phyloP scores from a whole-genome alignment of 2,329 filamentous ascomycete species.

The Xylariomycetidae sp. region DNA sequence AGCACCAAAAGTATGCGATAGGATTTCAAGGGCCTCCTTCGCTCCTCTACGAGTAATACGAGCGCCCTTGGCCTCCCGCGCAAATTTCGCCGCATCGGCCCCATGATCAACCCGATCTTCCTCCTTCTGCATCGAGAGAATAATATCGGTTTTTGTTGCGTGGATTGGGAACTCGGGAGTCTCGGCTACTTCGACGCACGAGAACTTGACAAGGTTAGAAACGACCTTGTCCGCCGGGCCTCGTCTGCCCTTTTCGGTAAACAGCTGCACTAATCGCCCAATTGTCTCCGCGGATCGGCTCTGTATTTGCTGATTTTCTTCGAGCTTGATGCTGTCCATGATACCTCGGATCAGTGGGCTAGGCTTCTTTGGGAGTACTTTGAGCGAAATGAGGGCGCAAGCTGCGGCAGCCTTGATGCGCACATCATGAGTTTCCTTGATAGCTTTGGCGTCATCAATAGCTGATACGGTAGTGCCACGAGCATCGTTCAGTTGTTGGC shows the following conservation, averaged over 20 bases:
- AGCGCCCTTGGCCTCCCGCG: conserved; percentile 81
- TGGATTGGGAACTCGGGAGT: conserved; percentile 93
- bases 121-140: conserved; percentile 93
- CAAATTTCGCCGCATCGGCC: conserved; percentile 83
- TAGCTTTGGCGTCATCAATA: conserved; percentile 72
- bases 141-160: conserved; percentile 69
- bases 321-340: conserved; percentile 96
- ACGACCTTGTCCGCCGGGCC: conserved; percentile 95
- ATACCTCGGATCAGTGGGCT: conserved; percentile 89
- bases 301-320: conserved; percentile 87
- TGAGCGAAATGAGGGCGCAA: conserved; percentile 83
- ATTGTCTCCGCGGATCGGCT: conserved; percentile 81
- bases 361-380: conserved; percentile 86
- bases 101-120: conserved; percentile 87
- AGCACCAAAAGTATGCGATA: conserved; percentile 74
- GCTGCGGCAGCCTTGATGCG: conserved; percentile 84
- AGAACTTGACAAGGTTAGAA: conserved; percentile 93
- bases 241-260: conserved; percentile 72
- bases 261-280: conserved; percentile 77
- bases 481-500: conserved; percentile 73
- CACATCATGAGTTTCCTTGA: conserved; percentile 79
- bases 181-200: conserved; percentile 94
- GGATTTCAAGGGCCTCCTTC: conserved; percentile 87
- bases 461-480: conserved; percentile 64
- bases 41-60: conserved; percentile 88